A percentile compares a stretch with the other conserved stretches of the same genome.
Evolutionary conservation across 75 land plant genomes (phyloP).

Genomic region (Cryptomeria japonica): DNA sequence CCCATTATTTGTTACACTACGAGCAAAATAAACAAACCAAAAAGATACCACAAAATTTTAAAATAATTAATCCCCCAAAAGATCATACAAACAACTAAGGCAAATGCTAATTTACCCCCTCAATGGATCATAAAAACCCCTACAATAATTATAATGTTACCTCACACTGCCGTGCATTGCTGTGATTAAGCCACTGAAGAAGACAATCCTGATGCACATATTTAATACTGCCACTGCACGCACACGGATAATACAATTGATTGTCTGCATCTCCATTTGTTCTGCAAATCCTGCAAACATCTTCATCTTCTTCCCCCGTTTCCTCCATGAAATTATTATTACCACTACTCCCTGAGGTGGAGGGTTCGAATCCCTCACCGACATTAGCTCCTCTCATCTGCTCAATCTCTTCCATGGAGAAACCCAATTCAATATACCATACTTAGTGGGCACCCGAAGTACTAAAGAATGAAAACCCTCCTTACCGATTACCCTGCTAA

Average conservation of each 20-base stretch:
- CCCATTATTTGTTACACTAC: not conserved
- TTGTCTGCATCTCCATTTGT: conserved; percentile 82
- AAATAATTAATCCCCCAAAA: no score
- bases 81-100: not conserved
- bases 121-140: not conserved
- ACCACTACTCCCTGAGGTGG: not conserved
- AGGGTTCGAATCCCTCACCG: not conserved
- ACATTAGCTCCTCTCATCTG: not conserved
- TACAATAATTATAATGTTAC: conserved; percentile 19
- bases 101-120: not conserved
- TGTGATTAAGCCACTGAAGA: conserved; percentile 98
- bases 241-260: conserved; percentile 89
- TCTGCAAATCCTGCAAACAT: conserved; percentile 93
- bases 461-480: not conserved
- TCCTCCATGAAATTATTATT: conserved; percentile 27
- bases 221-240: conserved; percentile 98
- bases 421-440: not conserved
- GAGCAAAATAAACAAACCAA: no score
- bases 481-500: not conserved
- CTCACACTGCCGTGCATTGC: conserved; percentile 98
- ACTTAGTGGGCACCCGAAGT: not conserved
- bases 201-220: conserved; percentile 97
- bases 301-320: conserved; percentile 88
- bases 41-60: no score
- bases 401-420: not conserved